Base-by-base conservation (phyloP, 2,329 filamentous ascomycete species). In the Aspergillus alliaceus region DNA sequence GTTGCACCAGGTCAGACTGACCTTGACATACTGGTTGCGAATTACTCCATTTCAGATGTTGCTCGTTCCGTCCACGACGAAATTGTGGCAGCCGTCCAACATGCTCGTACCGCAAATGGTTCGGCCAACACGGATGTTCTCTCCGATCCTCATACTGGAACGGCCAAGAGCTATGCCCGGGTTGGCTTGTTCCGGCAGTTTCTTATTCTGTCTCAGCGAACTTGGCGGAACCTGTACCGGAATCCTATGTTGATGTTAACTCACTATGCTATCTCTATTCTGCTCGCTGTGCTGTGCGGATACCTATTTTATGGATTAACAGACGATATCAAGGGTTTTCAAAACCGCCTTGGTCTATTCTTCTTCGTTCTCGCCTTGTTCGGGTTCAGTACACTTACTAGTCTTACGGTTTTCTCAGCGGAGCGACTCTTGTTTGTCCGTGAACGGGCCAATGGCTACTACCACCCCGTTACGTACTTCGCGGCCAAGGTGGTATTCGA, bases 211-310 rank as follows among this genome's bases (percentile, higher is more conserved):
- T 96, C 93, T 0, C 84, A 87, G 67, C 86, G 95, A 46, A 99
- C 95, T 0, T 99, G 93, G 93, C 92, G 90, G 70, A 99, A 99
- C 70, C 82, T 99, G 6, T 98, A 99, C 79, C 88, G 95, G 56
- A 97, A 99, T 73, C 95, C 95, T 1, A 93, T 98, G 85, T 80
- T 99, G 58, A 99, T 99, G 95, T 84, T 99, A 57, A 97, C 93
- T 0, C 95, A 99, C 76, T 99, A 98, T 71, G 95, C 95, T 35
- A 98, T 97, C 64, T 92, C 95, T 7, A 98, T 99, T 59, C 79
- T 98, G 0, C 84, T 99, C 6, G 95, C 93, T 1, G 93, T 98
- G 5, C 89, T 99, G 57, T 93, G 93, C 2, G 95, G 95, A 3
- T 98, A 90, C 75, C 83, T 99, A 12, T 99, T 98, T 79, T 99